Percentiles rank a stretch among this genome's conserved stretches.
Evolutionary conservation across 768 basidiomycete genomes (phyloP).

Genomic region (Pholiota conissans): DNA sequence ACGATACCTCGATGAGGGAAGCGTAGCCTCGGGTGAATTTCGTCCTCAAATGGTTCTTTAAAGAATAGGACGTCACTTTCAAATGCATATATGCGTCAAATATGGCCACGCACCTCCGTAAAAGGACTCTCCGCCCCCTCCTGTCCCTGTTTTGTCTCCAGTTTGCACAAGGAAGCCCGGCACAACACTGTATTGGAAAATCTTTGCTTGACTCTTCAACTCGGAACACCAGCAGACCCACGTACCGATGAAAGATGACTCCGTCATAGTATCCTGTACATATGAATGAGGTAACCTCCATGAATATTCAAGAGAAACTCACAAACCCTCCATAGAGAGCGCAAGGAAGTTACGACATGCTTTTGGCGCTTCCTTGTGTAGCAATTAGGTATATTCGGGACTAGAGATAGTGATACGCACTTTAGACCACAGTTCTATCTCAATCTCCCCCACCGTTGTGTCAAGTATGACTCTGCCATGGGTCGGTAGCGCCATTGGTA

Average conservation of each 20-base stretch:
- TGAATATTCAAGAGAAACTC: slow-evolving; percentile 13
- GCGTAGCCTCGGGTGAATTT: slow-evolving; percentile 88
- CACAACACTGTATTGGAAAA: slow-evolving; percentile 57
- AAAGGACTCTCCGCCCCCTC: slow-evolving; percentile 91
- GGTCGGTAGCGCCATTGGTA: slow-evolving; percentile 77
- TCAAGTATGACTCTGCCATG: slow-evolving; percentile 84
- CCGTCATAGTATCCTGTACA: slow-evolving; percentile 90
- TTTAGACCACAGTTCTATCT: slow-evolving; percentile 93
- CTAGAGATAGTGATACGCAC: slow-evolving; percentile 32
- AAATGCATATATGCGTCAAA: background rate
- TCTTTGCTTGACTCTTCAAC: too few species aligned
- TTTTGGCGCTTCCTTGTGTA: slow-evolving; percentile 83
- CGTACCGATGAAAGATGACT: slow-evolving; percentile 88
- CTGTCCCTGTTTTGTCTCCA: slow-evolving; percentile 90
- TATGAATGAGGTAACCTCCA: background rate
- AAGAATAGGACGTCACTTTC: background rate
- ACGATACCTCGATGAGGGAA: slow-evolving; percentile 90
- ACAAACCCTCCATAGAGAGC: slow-evolving; percentile 86
- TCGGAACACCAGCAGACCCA: background rate
- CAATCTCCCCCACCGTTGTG: slow-evolving; percentile 85
- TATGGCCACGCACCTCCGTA: slow-evolving; percentile 68
- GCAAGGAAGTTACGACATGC: slow-evolving; percentile 90
- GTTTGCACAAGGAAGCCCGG: slow-evolving; percentile 94
- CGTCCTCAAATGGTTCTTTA: slow-evolving; percentile 89
- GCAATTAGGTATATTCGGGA: background rate